Base-by-base conservation (phyloP, 805 yeast genomes). In the Lachancea lanzarotensis region DNA sequence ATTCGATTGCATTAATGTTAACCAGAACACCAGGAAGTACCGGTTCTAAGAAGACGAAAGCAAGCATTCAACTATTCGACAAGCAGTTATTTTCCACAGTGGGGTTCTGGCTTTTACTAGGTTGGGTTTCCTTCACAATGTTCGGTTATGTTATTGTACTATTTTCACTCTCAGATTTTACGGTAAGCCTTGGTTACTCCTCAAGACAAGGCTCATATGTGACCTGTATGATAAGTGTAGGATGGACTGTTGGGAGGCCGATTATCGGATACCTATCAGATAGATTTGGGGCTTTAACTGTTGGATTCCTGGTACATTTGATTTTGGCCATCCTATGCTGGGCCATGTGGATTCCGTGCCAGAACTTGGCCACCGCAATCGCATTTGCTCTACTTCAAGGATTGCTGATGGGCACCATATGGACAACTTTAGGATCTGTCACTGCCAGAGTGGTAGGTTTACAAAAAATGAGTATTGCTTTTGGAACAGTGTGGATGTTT, bases 211-310 rank as follows among this genome's bases (percentile, higher is more conserved):
- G 83, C 2, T 73, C 84, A 0, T 63, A 74, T 18, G 81, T 76
- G 3, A 61, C 81, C 1, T 79, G 84, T 16, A 73, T 79, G 81
- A 68, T 76, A 9, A 74, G 79, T 38, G 72, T 76, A 10, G 85
- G 85, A 1, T 71, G 73, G 5, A 61, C 73, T 8, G 46, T 71
- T 35, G 82, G 82, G 2, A 66, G 87, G 52, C 86, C 87, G 2
- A 5, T 59, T 0, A 68, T 74, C 12, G 87, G 87, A 1, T 54
- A 60, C 19, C 20, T 77, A 2, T 65, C 76, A 3, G 86, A 81
- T 54, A 54, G 32, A 12, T 65, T 60, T 45, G 88, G 88, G 0
- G 66, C 81, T 0, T 60, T 76, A 17, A 75, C 80, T 3, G 67
- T 74, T 13, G 68, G 70, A 4, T 56, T 68, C 17, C 22, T 63